A percentile compares a stretch with the other conserved stretches of the same genome.
Conservation (phyloP, 192 early-diverging fungal species). For the Backusella westeae region DNA sequence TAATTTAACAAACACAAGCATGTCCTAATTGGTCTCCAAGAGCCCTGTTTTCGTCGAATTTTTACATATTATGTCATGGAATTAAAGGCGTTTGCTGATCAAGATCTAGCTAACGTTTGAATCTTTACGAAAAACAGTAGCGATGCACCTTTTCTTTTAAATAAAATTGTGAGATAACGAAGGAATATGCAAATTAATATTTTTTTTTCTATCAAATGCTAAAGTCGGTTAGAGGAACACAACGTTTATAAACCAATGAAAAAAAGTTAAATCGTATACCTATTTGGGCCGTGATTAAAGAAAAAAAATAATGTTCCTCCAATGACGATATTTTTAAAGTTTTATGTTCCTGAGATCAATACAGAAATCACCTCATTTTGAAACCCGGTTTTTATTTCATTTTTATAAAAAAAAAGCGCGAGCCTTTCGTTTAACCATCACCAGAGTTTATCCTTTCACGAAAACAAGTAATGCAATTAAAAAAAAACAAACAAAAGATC, state of each 20-base stretch:
- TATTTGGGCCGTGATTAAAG: neutral
- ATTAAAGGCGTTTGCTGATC: neutral
- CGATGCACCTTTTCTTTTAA: neutral
- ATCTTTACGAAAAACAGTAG: neutral
- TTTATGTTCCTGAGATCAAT: conserved; percentile 1
- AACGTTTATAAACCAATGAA: neutral
- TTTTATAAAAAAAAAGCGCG: neutral
- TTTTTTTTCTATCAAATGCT: neutral
- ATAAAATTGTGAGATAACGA: neutral
- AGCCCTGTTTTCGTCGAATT: neutral
- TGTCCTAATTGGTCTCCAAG: neutral
- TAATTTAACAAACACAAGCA: neutral
- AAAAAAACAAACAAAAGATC: neutral
- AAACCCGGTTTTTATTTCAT: neutral
- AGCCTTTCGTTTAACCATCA: neutral
- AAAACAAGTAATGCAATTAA: neutral
- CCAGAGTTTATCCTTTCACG: too few relatives aligned
- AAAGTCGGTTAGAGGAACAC: neutral
- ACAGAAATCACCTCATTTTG: neutral
- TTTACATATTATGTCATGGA: neutral
- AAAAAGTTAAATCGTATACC: neutral
- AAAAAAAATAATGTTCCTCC: neutral
- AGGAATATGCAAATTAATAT: neutral
- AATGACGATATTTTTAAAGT: neutral
- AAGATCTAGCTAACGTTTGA: neutral